Base-by-base conservation (phyloP, 441 rosid species). In the Pelargonium australe region DNA sequence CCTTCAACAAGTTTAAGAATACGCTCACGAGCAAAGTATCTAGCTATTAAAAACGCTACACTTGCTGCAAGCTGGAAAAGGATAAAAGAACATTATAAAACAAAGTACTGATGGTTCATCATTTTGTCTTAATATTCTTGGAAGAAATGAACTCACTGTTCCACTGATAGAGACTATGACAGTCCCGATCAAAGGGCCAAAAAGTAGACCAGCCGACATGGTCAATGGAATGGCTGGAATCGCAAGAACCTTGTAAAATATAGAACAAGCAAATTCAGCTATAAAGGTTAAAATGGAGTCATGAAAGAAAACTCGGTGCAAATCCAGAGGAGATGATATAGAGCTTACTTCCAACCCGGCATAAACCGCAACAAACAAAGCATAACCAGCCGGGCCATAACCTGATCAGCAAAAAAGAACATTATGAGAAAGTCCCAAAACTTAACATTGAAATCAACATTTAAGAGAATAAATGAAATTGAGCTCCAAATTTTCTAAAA, bases 201-300 rank as follows among this genome's bases (percentile, higher is more conserved):
- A 91, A 79, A 95, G 96, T 82, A 95, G 96, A 81, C 99, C 99
- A 64, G 99, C 97, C 20, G 99, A 89, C 97, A 95, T 89, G 16
- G 99, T 95, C 80, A 95, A 83, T 12, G 99, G 99, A 70, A 95
- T 86, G 60, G 99, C 97, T 1, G 99, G 99, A 79, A 95, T 89
- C 14, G 99, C 99, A 79, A 95, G 85, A 74, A 95, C 80, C 99
- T 94, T 70, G 73, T 19, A 76, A 41, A 69, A 11, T 40, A 76
- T 10, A 49, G 14, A 74, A 12, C 63, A 70, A 5, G 34, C 34
- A 65, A 65, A 11, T 4, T 64, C n/a, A 34, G 78, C 58, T 66
- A 45, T 13, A 13, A 63, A 9, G 41, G 63, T 64, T 13, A 57
- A 57, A 57, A 14, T 34, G 62, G 71, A 71, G 7, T 13, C 7